A percentile compares a stretch with the other conserved stretches of the same genome.
Evolutionary conservation across 2,329 filamentous ascomycete species (phyloP).

Genomic region (Colletotrichum cuscutae): DNA sequence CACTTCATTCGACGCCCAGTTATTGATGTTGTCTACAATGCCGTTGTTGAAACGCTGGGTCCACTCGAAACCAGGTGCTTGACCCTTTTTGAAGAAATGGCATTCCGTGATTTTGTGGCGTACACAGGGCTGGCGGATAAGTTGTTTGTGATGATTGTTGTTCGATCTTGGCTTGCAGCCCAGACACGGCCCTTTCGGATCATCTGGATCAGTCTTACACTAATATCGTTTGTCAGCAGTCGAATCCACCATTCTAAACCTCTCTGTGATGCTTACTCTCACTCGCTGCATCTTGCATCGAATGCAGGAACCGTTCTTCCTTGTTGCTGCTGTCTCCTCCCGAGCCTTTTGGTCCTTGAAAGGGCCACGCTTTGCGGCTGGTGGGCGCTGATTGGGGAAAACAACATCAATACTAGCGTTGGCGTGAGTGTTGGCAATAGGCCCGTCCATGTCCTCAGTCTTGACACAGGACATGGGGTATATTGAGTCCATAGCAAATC

Average conservation of each 20-base stretch:
- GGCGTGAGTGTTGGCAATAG: background rate
- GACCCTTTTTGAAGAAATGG: conserved; percentile 66
- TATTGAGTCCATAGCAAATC: background rate
- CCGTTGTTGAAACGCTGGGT: conserved; percentile 65
- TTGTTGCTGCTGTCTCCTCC: conserved; percentile 65
- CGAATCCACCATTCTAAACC: background rate
- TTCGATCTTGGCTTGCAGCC: conserved; percentile 62
- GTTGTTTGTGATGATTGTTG: conserved; percentile 48
- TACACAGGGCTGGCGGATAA: conserved; percentile 66
- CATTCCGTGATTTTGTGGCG: conserved; percentile 71
- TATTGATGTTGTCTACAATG: conserved; percentile 64
- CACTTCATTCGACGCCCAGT: conserved; percentile 64
- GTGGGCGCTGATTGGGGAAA: conserved; percentile 47
- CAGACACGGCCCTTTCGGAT: conserved; percentile 60
- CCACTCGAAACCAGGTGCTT: conserved; percentile 69
- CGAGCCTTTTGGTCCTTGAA: conserved; percentile 64
- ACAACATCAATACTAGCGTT: conserved; percentile 44
- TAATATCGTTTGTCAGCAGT: conserved; percentile 40
- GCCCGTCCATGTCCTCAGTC: conserved; percentile 9
- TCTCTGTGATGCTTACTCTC: conserved; percentile 55
- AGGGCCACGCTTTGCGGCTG: conserved; percentile 58
- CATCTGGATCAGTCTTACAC: conserved; percentile 62
- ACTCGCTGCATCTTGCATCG: conserved; percentile 72
- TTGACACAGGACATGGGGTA: conserved; percentile 36
- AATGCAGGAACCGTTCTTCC: conserved; percentile 68